These are phyloP conservation scores for Fusarium annulatum DNA, from an alignment of 2,329 filamentous ascomycete species.

Conservation along the genomic window DNA sequence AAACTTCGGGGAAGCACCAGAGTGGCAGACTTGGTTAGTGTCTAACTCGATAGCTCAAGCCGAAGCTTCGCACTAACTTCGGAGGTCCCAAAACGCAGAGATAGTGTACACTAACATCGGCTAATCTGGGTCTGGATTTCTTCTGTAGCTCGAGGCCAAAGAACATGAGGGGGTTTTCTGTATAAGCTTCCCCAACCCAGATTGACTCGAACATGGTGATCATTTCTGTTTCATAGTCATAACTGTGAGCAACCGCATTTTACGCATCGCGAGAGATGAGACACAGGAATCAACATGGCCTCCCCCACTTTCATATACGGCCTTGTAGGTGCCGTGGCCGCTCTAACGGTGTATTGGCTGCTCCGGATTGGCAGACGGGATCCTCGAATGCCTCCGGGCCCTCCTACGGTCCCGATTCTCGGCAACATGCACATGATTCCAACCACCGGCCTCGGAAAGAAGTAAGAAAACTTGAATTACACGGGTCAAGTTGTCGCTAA, in stretches of 20 bases:
- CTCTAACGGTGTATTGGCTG: neutral
- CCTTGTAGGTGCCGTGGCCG: neutral
- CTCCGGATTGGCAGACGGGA: neutral
- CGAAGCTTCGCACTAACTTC: neutral
- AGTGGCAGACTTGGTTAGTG: too few species aligned
- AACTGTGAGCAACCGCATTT: neutral
- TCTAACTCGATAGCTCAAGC: neutral
- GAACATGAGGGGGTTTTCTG: neutral
- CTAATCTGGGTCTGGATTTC: neutral
- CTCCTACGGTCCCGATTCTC: neutral
- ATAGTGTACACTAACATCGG: neutral
- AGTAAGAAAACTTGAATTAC: neutral
- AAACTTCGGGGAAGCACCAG: neutral
- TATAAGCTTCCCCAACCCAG: neutral
- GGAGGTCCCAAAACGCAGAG: neutral
- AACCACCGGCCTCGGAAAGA: neutral
- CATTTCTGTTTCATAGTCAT: neutral
- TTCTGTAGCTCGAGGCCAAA: too few species aligned
- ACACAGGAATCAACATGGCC: neutral
- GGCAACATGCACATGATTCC: neutral
- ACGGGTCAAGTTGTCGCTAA: neutral
- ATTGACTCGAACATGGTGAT: neutral
- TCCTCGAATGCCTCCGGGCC: neutral
- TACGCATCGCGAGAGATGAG: neutral
- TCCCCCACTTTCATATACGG: neutral